Percentiles rank a stretch among this genome's conserved stretches.
phyloP scores from a whole-genome alignment of 1,284 basidiomycete species.

The Heterobasidion annosum region DNA sequence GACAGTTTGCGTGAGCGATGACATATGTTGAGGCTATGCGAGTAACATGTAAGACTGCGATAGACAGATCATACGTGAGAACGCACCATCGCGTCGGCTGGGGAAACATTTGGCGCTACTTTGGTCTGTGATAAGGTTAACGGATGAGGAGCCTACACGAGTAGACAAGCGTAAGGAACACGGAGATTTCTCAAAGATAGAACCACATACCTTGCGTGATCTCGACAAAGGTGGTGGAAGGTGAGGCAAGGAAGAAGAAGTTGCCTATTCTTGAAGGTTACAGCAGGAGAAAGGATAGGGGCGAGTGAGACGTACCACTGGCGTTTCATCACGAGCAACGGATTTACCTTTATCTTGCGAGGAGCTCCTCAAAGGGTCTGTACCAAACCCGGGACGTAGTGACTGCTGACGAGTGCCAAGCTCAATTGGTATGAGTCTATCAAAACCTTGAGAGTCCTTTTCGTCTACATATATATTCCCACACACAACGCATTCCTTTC shows the following conservation, averaged over 20 bases:
- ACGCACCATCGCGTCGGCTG: neutral
- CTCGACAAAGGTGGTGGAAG: neutral
- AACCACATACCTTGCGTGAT: neutral
- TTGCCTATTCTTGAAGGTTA: neutral
- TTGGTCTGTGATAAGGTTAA: neutral
- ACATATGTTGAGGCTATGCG: slow-evolving; percentile 8
- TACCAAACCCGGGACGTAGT: neutral
- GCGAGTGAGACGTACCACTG: slow-evolving; percentile 4
- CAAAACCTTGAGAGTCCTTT: slow-evolving; percentile 38
- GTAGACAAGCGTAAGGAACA: neutral
- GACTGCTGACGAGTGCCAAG: slow-evolving; percentile 5
- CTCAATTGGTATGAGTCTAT: slow-evolving; percentile 31
- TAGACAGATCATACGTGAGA: too few species aligned
- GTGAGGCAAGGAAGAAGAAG: neutral
- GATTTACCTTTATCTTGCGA: slow-evolving; percentile 10
- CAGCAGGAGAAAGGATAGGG: neutral
- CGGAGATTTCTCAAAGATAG: neutral
- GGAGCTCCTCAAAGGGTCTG: neutral
- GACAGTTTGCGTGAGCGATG: slow-evolving; percentile 17
- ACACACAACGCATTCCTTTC: slow-evolving; percentile 74
- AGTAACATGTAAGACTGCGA: neutral
- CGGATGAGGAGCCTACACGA: neutral
- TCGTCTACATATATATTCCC: slow-evolving; percentile 50
- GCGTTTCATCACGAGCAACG: slow-evolving; percentile 3
- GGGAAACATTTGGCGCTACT: neutral